Evolutionary conservation across 306 rosid genomes (phyloP).

Genomic region (Inga laurina): DNA sequence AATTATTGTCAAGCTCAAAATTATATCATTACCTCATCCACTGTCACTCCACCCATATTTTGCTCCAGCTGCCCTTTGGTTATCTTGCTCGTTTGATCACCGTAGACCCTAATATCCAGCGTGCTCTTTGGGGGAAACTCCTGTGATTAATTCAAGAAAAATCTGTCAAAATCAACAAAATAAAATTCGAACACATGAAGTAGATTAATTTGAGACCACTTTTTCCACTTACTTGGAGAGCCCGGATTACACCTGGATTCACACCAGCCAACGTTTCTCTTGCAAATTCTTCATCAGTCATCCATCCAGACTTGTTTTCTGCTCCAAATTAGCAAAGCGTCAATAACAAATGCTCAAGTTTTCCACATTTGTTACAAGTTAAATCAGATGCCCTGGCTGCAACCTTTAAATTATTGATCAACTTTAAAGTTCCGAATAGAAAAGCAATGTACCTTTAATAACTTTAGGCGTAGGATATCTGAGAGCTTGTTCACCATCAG

Average conservation of each 20-base stretch:
- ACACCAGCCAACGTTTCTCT: slow-evolving; percentile 93
- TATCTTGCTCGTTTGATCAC: slow-evolving; percentile 78
- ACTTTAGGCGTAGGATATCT: slow-evolving; percentile 66
- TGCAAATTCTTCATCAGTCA: slow-evolving; percentile 86
- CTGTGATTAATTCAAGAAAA: slow-evolving; percentile 41
- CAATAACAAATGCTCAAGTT: neutral
- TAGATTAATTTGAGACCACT: neutral
- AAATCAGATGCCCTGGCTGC: neutral
- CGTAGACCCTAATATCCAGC: slow-evolving; percentile 53
- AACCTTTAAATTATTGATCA: neutral
- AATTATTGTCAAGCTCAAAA: neutral
- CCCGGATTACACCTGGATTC: slow-evolving; percentile 60
- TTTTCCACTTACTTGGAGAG: slow-evolving; percentile 58
- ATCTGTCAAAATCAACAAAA: neutral
- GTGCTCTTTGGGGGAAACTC: slow-evolving; percentile 80
- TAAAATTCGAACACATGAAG: neutral
- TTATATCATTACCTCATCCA: slow-evolving; percentile 57
- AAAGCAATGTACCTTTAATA: slow-evolving; percentile 46
- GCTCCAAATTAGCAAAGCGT: slow-evolving; percentile 17
- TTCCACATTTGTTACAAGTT: neutral
- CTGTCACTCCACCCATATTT: slow-evolving; percentile 51
- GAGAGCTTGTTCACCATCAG: slow-evolving; percentile 66
- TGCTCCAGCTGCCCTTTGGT: slow-evolving; percentile 41
- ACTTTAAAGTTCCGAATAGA: neutral
- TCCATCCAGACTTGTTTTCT: slow-evolving; percentile 76